Conservation (phyloP, 257 asterid species). For the Forsythia viridissima region DNA sequence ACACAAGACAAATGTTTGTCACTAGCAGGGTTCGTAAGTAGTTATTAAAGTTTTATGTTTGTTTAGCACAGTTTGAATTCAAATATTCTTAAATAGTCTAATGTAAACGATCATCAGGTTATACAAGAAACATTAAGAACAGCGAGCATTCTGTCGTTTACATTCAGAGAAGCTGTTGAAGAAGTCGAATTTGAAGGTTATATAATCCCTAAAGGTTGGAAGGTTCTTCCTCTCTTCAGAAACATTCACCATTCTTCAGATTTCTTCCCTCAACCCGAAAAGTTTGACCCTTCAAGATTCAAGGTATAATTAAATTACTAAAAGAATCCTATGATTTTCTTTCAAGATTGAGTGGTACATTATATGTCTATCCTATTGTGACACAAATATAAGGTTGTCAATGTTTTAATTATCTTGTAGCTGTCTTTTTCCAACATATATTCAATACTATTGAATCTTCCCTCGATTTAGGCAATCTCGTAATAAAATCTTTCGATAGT, state of each 20-base stretch:
- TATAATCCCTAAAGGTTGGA: constrained; percentile 80
- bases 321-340: not conserved
- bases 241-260: constrained; percentile 60
- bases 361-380: constrained; percentile 19
- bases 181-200: constrained; percentile 69
- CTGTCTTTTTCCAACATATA: constrained; percentile 20
- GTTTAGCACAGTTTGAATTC: not conserved
- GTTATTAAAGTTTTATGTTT: too few relatives aligned
- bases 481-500: constrained; percentile 20
- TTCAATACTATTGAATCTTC: constrained; percentile 21
- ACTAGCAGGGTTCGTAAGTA: constrained; percentile 43
- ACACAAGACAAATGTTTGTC: constrained; percentile 57
- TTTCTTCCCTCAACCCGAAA: constrained; percentile 66
- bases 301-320: constrained; percentile 35
- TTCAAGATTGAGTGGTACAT: constrained; percentile 8
- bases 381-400: constrained; percentile 40
- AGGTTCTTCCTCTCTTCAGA: constrained; percentile 77
- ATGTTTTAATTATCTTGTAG: constrained; percentile 33
- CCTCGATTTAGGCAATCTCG: constrained; percentile 8
- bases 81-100: not conserved
- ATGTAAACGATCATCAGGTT: constrained; percentile 31
- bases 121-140: constrained; percentile 72
- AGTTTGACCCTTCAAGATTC: constrained; percentile 74
- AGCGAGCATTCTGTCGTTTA: constrained; percentile 69
- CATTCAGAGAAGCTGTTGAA: constrained; percentile 73